Conservation (phyloP, 73 alveolate species). For the Chromera velia region DNA sequence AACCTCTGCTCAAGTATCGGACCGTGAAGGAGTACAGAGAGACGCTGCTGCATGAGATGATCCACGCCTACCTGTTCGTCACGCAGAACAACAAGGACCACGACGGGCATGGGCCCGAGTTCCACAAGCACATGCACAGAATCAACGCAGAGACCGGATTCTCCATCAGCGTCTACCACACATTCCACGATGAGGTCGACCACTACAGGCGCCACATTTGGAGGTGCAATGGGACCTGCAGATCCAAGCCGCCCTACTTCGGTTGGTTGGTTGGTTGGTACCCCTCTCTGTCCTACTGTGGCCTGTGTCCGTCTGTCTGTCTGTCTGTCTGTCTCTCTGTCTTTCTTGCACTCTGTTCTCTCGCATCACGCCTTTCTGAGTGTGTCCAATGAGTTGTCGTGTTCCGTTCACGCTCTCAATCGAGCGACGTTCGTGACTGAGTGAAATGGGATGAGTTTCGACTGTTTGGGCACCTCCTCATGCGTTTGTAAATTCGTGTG, state of each 20-base stretch:
- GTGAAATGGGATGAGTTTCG: no score
- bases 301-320: no score
- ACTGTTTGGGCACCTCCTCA: no score
- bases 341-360: no score
- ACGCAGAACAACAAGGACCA: constrained; percentile 41
- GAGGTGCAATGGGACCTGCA: constrained; percentile 76
- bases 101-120: constrained; percentile 69
- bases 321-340: no score
- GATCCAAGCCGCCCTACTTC: constrained; percentile 62
- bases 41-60: constrained; percentile 86
- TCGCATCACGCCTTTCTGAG: background rate
- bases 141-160: constrained; percentile 63
- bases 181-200: constrained; percentile 73
- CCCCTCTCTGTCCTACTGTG: background rate
- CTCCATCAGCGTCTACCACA: constrained; percentile 61
- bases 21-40: constrained; percentile 59
- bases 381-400: background rate
- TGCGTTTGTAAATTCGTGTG: no score
- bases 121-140: constrained; percentile 53
- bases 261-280: constrained; percentile 47
- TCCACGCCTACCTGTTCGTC: constrained; percentile 72
- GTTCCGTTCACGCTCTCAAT: no score
- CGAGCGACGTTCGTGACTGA: no score
- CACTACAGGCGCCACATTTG: constrained; percentile 66
- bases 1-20: constrained; percentile 67